Base-by-base conservation (phyloP, 164 flowering plant species). In the Berberis vulgaris region DNA sequence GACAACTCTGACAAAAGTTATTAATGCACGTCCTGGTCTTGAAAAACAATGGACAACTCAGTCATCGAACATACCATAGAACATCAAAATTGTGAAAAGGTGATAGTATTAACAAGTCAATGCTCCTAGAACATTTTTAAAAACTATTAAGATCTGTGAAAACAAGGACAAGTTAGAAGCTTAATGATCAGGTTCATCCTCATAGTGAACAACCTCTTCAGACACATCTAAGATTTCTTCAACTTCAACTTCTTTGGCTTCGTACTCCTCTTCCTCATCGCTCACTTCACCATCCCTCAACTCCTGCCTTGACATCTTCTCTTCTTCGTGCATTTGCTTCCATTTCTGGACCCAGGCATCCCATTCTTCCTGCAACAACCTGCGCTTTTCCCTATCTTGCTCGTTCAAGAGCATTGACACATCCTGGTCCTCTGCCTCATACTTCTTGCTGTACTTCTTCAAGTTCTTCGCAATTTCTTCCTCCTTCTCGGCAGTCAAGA, bases 391-490 rank as follows among this genome's bases (percentile, higher is more conserved):
- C 2, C 97, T 72, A 10, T 95, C 99, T 65, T 91, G 97, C 75
- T 95, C 99, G 26, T 94, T 86, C 78, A 95, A 73, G 4, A 74
- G 81, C 80, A 79, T 6, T 0, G 96, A 84, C 5, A 89, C 97
- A 62, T 88, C 99, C 69, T 95, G 97, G 67, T 95, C 99, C 70
- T 95, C 97, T 6, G 82, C 87, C 74, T 95, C 99, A 6, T 89
- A 95, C 77, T 86, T 95, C 85, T 88, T 95, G 61, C 96, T 87
- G 77, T 91, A 95, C 68, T 85, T 87, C 83, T 88, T 95, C 62
- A 95, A 71, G 70, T 91, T 89, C 84, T 86, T 95, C 1, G 90
- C 76, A 57, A 95, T 89, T 77, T 95, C 99, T 63, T 95, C 99
- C 69, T 89, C 99, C 66, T 91, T 87, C 73, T 91, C 99, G 0